Evolutionary conservation across 176 grass and related monocot genomes (phyloP), one percentile per base, ranked within the genome.

Genomic region (Olyra latifolia): DNA sequence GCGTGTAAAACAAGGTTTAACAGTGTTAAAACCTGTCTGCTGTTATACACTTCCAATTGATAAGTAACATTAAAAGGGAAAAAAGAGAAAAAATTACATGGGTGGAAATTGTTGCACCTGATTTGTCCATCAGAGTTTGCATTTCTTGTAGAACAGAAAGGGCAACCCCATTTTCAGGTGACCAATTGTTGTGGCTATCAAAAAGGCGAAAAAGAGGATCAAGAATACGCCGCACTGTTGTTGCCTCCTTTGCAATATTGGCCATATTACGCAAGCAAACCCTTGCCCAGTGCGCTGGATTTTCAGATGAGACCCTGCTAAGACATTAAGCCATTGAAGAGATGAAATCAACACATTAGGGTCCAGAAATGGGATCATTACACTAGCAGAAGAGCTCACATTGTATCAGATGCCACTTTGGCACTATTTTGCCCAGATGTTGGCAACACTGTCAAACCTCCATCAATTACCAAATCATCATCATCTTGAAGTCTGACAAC

Each of bases 191-290:
- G 16, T 84, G 89, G 73, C 72, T 88, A 56, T 99, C 96, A 59
- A 99, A 93, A 82, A 93, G 86, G 54, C 86, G 92, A 73, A 91
- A 91, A 59, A 99, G 75, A 57, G 96, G 92, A 65, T 99, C 96
- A 77, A 99, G 84, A 90, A 99, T 85, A 69, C 84, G 86, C 20
- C 92, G 79, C 48, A 95, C 81, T 73, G 92, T 99, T 60, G 96
- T 93, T 62, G 96, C 88, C 70, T 93, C 96, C 81, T 86, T 89
- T 13, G 96, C 96, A 53, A 99, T 88, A 84, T 89, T 89, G 49
- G 96, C 88, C 92, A 99, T 95, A 85, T 99, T 95, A 55, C 79
- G 76, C 71, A 99, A 95, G 78, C 92, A 95, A 75, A 95, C 72
- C 75, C 87, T 91, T 43, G 96, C 86, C 96, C 96, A 99, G 28